Base-by-base conservation (phyloP, 2,329 filamentous ascomycete species). In the Talaromyces piceae region DNA sequence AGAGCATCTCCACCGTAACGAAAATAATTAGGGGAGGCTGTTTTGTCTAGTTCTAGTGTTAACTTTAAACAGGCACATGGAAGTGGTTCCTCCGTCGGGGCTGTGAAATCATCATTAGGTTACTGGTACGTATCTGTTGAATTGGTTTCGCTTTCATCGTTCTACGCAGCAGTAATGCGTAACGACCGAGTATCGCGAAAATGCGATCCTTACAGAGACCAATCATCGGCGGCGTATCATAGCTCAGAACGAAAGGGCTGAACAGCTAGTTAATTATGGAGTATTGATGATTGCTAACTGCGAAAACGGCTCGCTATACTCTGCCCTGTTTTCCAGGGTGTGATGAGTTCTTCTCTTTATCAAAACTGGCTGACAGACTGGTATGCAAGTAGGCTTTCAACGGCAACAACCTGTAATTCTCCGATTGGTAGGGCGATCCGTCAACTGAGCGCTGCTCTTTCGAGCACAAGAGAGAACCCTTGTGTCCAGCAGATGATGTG, bases 1-100 rank as follows among this genome's bases (percentile, higher is more conserved):
- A 11, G 1, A 43, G 23, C 20, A 43, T 43, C 39, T 43, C 39
- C 39, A 43, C 39, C 39, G 39, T 12, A 25, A 43, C 39, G 39
- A 43, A 43, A 43, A 43, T 43, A 43, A 23, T 43, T 43, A 43
- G 39, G 39, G 20, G 11, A 43, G 37, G 39, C 11, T 18, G n/a
- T 20, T 20, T 41, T 23, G 20, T 23, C 18, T 12, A 11, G 23
- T 43, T 13, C 39, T 43, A 43, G 39, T 43, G 20, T 43, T 16
- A 43, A 43, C 39, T 25, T 43, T 43, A 43, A 43, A 13, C 39
- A 43, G 39, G 39, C 39, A 43, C 39, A 37, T 37, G 5, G 31
- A 37, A 13, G 7, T 41, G 39, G 22, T 41, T 41, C 23, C 12
- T 23, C 16, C 18, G 13, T 41, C 22, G 9, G 22, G 30, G 13